Base-by-base conservation (phyloP, 306 rosid species). In the Acacia confusa region DNA sequence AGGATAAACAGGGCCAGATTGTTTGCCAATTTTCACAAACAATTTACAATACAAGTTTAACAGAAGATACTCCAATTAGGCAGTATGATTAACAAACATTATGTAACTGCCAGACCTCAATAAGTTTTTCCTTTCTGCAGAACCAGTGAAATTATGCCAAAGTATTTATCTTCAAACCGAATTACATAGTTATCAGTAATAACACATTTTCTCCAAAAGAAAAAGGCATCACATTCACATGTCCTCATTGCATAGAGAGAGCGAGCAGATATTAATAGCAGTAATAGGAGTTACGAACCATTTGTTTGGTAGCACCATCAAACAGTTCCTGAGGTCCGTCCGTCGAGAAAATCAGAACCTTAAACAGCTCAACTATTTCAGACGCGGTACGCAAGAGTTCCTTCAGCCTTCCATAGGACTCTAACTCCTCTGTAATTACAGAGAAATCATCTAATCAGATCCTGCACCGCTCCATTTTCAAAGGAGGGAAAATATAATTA, bases 261-360 rank as follows among this genome's bases (percentile, higher is more conserved):
- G 30, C 7, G 28, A 38, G 24, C 15, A 67, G 3, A 68, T 68
- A 17, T 11, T 24, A 6, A 24, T 38, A 10, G 50, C 17, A 41
- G 20, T 40, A 69, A 22, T 69, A 41, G 27, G 27, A 44, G 75
- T 12, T 22, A 25, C 75, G 50, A 41, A 87, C 91, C 89, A 40
- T 41, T 40, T 10, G 47, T 48, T 81, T 79, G n/a, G 92, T 78
- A 24, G 88, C 87, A 78, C 97, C 91, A 68, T 93, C 92, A 69
- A 78, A 75, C 13, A 93, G 81, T 4, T 80, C 78, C 28, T 78
- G 88, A 13, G 81, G 83, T 72, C 74, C 86, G 70, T 82, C 89
- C 72, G 38, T 84, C 0, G 72, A 3, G 20, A 67, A 86, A 73
- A 88, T 71, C 77, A 88, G 85, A 14, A 57, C 55, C 80, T 84